A percentile compares a stretch with the other conserved stretches of the same genome.
These are phyloP conservation scores for Chamaenerion angustifolium DNA, from an alignment of 345 rosid genomes.

Conservation along the genomic window DNA sequence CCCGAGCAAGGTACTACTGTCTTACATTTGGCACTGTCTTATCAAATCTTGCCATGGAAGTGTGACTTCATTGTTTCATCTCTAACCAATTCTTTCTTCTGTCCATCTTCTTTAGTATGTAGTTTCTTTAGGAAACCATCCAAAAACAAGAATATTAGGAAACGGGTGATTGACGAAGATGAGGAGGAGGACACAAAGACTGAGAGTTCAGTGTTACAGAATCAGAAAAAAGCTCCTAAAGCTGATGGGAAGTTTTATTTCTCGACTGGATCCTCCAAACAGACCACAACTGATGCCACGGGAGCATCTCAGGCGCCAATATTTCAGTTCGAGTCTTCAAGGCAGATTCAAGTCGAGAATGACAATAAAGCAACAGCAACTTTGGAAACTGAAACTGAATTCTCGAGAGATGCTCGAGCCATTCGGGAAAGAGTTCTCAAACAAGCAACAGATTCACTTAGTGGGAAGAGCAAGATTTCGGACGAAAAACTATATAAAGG, in stretches of 20 bases:
- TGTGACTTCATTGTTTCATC: too few relatives aligned
- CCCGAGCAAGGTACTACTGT: too few relatives aligned
- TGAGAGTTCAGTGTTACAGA: slow-evolving; percentile 31
- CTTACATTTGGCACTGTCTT: too few relatives aligned
- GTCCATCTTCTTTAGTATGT: slow-evolving; percentile 42
- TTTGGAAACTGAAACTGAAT: slow-evolving; percentile 82
- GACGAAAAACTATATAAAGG: slow-evolving; percentile 65
- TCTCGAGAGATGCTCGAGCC: slow-evolving; percentile 64
- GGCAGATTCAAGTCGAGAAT: slow-evolving; percentile 73
- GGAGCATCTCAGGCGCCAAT: slow-evolving; percentile 20
- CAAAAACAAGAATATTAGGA: slow-evolving; percentile 58
- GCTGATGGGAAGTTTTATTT: slow-evolving; percentile 50
- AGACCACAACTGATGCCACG: slow-evolving; percentile 12
- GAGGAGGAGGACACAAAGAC: slow-evolving; percentile 37
- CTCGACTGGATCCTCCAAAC: slow-evolving; percentile 50
- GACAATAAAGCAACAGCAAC: slow-evolving; percentile 75
- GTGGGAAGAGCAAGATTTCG: slow-evolving; percentile 35
- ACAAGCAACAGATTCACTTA: slow-evolving; percentile 47
- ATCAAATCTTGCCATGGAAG: too few relatives aligned
- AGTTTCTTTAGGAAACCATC: slow-evolving; percentile 64
- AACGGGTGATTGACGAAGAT: slow-evolving; percentile 30
- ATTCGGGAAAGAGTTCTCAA: slow-evolving; percentile 73
- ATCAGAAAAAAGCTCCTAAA: slow-evolving; percentile 36
- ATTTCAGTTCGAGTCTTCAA: slow-evolving; percentile 75
- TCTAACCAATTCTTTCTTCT: too few relatives aligned